phyloP scores from a whole-genome alignment of 257 asterid species.

The Nicotiana attenuata region DNA sequence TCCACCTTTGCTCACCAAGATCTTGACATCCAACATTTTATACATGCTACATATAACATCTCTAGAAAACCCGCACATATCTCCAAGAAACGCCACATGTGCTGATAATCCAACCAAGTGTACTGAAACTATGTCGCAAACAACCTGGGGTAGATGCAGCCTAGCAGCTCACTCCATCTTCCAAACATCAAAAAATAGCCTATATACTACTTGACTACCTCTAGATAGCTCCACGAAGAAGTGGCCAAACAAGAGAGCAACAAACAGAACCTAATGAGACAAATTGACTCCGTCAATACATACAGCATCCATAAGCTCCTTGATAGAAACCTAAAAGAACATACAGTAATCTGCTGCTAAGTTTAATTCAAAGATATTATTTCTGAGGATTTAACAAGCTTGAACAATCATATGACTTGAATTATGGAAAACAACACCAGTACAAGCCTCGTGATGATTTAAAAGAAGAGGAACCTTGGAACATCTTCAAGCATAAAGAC shows the following conservation, averaged over 20 bases:
- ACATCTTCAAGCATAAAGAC: slow-evolving; percentile 93
- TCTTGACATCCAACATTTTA: neutral
- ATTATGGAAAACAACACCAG: neutral
- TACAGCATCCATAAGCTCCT: neutral
- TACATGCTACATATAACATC: neutral
- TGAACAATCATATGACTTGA: neutral
- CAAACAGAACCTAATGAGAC: neutral
- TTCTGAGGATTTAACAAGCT: neutral
- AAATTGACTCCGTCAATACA: neutral
- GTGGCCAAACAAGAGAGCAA: slow-evolving; percentile 4
- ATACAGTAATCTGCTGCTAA: neutral
- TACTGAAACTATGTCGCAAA: neutral
- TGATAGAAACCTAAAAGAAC: neutral
- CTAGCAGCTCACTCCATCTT: neutral
- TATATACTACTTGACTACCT: neutral
- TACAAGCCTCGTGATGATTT: neutral
- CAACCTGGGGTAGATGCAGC: neutral
- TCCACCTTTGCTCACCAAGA: neutral
- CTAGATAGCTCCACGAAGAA: neutral
- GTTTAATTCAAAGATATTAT: neutral
- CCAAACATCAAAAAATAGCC: neutral
- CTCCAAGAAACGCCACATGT: neutral
- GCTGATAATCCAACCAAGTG: neutral
- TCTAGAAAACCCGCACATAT: neutral
- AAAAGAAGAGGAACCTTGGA: slow-evolving; percentile 50